Conservation (phyloP, 1,284 basidiomycete genomes). For the Apiotrichum gamsii region DNA sequence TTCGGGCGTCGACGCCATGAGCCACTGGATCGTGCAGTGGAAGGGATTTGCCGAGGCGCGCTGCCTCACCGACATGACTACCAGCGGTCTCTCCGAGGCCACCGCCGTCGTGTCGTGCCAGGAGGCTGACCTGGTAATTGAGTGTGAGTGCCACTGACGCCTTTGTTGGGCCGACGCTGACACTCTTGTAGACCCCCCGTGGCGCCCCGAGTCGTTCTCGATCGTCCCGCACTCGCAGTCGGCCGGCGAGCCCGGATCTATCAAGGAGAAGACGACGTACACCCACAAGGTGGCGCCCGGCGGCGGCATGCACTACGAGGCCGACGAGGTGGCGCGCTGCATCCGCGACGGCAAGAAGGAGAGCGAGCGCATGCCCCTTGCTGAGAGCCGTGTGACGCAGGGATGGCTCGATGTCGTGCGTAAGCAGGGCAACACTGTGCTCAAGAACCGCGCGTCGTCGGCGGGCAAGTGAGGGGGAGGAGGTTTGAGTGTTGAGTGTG, state of each 20-base stretch:
- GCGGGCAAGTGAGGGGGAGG: slow-evolving; percentile 29
- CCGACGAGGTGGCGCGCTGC: slow-evolving; percentile 68
- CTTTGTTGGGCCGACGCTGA: not conserved
- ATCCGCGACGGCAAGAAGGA: slow-evolving; percentile 68
- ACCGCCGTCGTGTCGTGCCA: slow-evolving; percentile 35
- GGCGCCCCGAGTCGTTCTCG: slow-evolving; percentile 25
- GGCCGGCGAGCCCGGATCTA: slow-evolving; percentile 44
- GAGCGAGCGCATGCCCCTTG: slow-evolving; percentile 65
- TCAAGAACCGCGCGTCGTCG: slow-evolving; percentile 28
- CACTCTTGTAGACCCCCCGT: slow-evolving; percentile 28
- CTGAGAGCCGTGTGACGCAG: slow-evolving; percentile 72
- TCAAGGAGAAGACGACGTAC: slow-evolving; percentile 40
- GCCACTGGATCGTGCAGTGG: slow-evolving; percentile 70
- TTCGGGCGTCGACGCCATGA: slow-evolving; percentile 74
- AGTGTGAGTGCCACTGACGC: slow-evolving; percentile 25
- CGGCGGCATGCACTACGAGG: slow-evolving; percentile 48
- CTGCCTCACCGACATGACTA: slow-evolving; percentile 31
- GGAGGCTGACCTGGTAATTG: slow-evolving; percentile 34
- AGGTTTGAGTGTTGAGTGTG: no score
- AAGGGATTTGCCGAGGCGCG: slow-evolving; percentile 35
- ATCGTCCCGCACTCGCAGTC: slow-evolving; percentile 54
- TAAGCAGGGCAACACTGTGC: slow-evolving; percentile 31
- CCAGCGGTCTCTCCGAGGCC: slow-evolving; percentile 19
- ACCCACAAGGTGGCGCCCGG: slow-evolving; percentile 55
- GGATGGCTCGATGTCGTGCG: slow-evolving; percentile 71